Evolutionary conservation across 2,329 filamentous ascomycete species (phyloP).

Genomic region (Colletotrichum sp.): DNA sequence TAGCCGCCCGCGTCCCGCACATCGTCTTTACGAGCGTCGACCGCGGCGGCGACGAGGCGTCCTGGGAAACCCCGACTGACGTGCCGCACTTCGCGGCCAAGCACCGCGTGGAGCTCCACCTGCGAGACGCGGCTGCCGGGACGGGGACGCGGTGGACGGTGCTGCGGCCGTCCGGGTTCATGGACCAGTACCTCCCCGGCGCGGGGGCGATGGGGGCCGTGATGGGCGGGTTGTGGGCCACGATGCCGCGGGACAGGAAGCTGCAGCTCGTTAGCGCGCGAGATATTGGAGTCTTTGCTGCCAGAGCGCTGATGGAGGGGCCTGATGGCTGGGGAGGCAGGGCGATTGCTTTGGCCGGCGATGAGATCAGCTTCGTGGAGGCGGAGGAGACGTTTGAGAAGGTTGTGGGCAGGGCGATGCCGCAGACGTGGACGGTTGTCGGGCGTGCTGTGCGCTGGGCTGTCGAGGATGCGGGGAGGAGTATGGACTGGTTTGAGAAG

Average conservation of each 20-base stretch:
- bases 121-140: conserved; percentile 1
- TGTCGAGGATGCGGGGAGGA: conserved; percentile 12
- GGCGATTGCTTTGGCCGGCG: conserved; percentile 16
- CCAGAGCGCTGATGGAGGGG: conserved; percentile 1
- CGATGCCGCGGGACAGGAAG: conserved; percentile 24
- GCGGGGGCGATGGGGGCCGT: conserved; percentile 25
- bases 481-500: conserved; percentile 20
- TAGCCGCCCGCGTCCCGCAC: conserved; percentile 20
- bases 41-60: conserved; percentile 24
- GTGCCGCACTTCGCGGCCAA: conserved; percentile 26
- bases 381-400: background rate
- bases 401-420: background rate
- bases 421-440: conserved; percentile 1
- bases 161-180: conserved; percentile 29
- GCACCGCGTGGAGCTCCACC: conserved; percentile 20
- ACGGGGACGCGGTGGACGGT: conserved; percentile 25
- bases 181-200: conserved; percentile 28
- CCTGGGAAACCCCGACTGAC: conserved; percentile 20
- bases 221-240: conserved; percentile 27
- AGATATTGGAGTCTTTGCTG: conserved; percentile 26
- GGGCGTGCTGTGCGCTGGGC: conserved; percentile 14
- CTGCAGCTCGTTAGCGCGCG: conserved; percentile 30
- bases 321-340: conserved; percentile 8
- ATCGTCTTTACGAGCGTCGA: conserved; percentile 34
- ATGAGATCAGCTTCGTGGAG: conserved; percentile 16